phyloP scores from a whole-genome alignment of 768 basidiomycete species.

The Astraeus odoratus region DNA sequence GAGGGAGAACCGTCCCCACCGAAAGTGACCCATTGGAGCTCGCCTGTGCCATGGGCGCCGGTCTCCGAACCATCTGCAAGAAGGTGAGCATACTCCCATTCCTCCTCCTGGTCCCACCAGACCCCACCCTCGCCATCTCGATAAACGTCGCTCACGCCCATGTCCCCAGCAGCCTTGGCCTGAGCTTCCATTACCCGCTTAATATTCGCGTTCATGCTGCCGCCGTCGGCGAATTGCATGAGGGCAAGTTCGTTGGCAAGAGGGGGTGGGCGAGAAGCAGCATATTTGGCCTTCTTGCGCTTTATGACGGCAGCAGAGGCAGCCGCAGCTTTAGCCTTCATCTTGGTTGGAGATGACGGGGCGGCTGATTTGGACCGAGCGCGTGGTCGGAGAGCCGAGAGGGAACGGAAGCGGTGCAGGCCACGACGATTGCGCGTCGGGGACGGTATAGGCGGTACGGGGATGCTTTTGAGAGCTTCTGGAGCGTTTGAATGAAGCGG shows the following conservation, averaged over 20 bases:
- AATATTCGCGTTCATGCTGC: slow-evolving; percentile 47
- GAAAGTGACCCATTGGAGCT: slow-evolving; percentile 41
- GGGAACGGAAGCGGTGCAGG: slow-evolving; percentile 44
- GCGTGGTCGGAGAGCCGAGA: slow-evolving; percentile 40
- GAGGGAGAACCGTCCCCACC: slow-evolving; percentile 20
- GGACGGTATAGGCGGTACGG: slow-evolving; percentile 11
- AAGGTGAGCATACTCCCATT: slow-evolving; percentile 60
- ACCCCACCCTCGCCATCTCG: slow-evolving; percentile 55
- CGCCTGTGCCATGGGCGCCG: slow-evolving; percentile 19
- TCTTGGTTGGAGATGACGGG: slow-evolving; percentile 21
- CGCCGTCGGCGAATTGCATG: slow-evolving; percentile 66
- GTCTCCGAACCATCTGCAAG: slow-evolving; percentile 34
- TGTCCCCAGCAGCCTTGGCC: slow-evolving; percentile 37
- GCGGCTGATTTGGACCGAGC: slow-evolving; percentile 31
- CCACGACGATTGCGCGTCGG: slow-evolving; percentile 18
- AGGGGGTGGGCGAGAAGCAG: slow-evolving; percentile 34
- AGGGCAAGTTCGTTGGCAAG: slow-evolving; percentile 61
- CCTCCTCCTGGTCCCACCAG: slow-evolving; percentile 70
- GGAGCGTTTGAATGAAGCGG: slow-evolving; percentile 4
- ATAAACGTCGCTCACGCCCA: slow-evolving; percentile 43
- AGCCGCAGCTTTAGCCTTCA: slow-evolving; percentile 12
- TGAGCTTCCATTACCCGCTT: slow-evolving; percentile 49
- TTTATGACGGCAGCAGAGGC: slow-evolving; percentile 32
- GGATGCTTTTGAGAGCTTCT: slow-evolving; percentile 10
- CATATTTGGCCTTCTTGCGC: slow-evolving; percentile 49